These are phyloP conservation scores for Gigaspora rosea DNA, from an alignment of 192 early-diverging fungal species.

Conservation along the genomic window DNA sequence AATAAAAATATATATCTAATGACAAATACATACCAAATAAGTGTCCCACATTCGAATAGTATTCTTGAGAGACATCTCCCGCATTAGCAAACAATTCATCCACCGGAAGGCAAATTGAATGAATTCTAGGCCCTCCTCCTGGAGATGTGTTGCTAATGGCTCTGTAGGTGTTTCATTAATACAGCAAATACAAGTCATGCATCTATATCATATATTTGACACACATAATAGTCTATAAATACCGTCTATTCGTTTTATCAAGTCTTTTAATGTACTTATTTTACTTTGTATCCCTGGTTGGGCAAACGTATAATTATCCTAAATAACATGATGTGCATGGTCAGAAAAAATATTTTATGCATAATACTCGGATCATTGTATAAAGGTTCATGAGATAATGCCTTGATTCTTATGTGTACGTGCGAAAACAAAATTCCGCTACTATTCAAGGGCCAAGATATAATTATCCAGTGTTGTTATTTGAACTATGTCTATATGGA, in stretches of 20 bases:
- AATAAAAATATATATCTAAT: not conserved
- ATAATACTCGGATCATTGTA: no score
- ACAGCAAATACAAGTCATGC: not conserved
- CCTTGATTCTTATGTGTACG: no score
- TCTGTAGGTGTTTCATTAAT: constrained; percentile 42
- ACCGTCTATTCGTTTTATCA: constrained; percentile 92
- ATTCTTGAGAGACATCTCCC: constrained; percentile 83
- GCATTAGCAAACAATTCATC: constrained; percentile 99
- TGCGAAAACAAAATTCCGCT: no score
- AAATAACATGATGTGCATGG: not conserved
- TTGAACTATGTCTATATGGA: no score
- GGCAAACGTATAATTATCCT: constrained; percentile 97
- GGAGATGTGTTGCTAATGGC: constrained; percentile 79
- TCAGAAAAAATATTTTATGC: no score
- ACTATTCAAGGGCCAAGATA: no score
- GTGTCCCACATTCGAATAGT: constrained; percentile 99
- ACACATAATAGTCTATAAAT: constrained; percentile 10
- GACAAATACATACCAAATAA: constrained; percentile 65
- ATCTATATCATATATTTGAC: not conserved
- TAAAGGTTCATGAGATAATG: no score
- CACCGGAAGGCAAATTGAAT: constrained; percentile 99
- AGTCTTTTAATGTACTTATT: constrained; percentile 83
- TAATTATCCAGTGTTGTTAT: no score
- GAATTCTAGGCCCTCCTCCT: constrained; percentile 89
- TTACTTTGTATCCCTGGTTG: constrained; percentile 97